phyloP scores from a whole-genome alignment of 2,329 filamentous ascomycete species.

The Trichoderma sp. region DNA sequence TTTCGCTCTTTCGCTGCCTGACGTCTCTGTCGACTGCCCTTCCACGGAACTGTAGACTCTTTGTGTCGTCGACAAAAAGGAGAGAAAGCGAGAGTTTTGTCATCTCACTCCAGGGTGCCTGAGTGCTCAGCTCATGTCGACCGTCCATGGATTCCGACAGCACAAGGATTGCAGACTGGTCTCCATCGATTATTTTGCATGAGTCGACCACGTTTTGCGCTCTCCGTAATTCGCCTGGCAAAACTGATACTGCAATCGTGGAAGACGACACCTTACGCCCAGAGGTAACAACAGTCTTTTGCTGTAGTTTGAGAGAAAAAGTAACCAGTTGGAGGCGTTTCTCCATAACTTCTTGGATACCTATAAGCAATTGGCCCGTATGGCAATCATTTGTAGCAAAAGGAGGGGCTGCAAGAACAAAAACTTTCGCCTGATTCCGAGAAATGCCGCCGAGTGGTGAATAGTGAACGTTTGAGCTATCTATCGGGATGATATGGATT shows the following conservation, averaged over 20 bases:
- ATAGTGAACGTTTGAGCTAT: conserved; percentile 62
- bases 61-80: conserved; percentile 60
- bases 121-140: conserved; percentile 66
- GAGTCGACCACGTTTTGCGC: conserved; percentile 71
- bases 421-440: conserved; percentile 61
- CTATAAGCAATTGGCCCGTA: conserved; percentile 61
- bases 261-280: conserved; percentile 28
- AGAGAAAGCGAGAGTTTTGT: conserved; percentile 66
- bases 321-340: conserved; percentile 68
- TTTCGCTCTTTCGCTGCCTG: conserved; percentile 45
- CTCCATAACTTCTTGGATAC: conserved; percentile 69
- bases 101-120: conserved; percentile 73
- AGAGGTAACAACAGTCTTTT: conserved; percentile 33
- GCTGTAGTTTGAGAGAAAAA: conserved; percentile 54
- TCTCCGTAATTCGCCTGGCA: conserved; percentile 53
- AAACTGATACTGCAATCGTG: conserved; percentile 32
- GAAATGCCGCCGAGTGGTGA: conserved; percentile 57
- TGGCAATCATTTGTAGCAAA: conserved; percentile 56
- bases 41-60: conserved; percentile 58
- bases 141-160: conserved; percentile 66
- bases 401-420: conserved; percentile 63
- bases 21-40: conserved; percentile 56
- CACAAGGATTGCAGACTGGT: conserved; percentile 68
- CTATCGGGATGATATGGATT: conserved; percentile 66
- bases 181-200: conserved; percentile 68